A percentile compares a stretch with the other conserved stretches of the same genome.
These are phyloP conservation scores for Erysimum cheiranthoides DNA, from an alignment of 345 rosid genomes.

Conservation along the genomic window DNA sequence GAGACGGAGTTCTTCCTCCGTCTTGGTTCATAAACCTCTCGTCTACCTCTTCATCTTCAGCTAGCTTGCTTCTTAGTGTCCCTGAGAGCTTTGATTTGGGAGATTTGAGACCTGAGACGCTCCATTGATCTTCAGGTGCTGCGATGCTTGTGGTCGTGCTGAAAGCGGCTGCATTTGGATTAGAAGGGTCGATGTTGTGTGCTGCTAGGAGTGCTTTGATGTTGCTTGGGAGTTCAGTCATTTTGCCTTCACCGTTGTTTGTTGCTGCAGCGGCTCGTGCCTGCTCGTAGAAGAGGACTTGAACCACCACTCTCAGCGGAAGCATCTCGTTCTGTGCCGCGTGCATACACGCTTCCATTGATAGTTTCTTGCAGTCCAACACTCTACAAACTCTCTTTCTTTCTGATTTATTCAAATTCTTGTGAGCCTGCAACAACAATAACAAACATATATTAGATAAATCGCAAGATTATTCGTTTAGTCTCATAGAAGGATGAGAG, in stretches of 20 bases:
- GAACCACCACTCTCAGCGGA: slow-evolving; percentile 90
- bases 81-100: slow-evolving; percentile 67
- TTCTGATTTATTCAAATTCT: slow-evolving; percentile 78
- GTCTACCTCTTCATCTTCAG: slow-evolving; percentile 74
- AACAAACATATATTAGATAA: background rate
- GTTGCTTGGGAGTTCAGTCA: slow-evolving; percentile 79
- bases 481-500: background rate
- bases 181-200: slow-evolving; percentile 77
- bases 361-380: slow-evolving; percentile 92
- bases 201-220: slow-evolving; percentile 84
- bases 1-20: slow-evolving; percentile 68
- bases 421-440: slow-evolving; percentile 65
- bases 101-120: slow-evolving; percentile 87
- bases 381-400: slow-evolving; percentile 81
- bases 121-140: slow-evolving; percentile 84
- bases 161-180: slow-evolving; percentile 56
- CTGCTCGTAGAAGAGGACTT: slow-evolving; percentile 96
- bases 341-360: slow-evolving; percentile 97
- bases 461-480: background rate
- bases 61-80: slow-evolving; percentile 83
- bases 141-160: slow-evolving; percentile 74
- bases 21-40: slow-evolving; percentile 62
- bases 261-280: slow-evolving; percentile 70
- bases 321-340: slow-evolving; percentile 94
- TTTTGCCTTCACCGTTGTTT: slow-evolving; percentile 57